These are phyloP conservation scores for Schizophyllum amplum DNA, from an alignment of 1,284 basidiomycete genomes.

Conservation along the genomic window DNA sequence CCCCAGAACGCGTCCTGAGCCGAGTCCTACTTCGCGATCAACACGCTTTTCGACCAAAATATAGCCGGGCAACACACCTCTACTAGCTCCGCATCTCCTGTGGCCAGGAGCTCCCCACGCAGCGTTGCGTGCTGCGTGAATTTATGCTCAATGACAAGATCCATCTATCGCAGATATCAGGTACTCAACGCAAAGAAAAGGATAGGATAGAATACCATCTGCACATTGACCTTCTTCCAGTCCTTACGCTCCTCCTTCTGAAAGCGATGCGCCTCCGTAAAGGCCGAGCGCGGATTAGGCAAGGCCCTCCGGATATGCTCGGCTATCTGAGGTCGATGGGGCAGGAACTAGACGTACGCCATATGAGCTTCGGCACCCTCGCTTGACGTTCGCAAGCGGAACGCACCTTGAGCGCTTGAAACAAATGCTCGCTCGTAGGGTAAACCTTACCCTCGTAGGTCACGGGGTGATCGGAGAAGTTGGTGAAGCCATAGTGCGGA, in stretches of 20 bases:
- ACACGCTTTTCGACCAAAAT: conserved; percentile 1
- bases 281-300: conserved; percentile 49
- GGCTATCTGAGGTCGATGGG: conserved; percentile 46
- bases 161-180: conserved; percentile 41
- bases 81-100: conserved; percentile 51
- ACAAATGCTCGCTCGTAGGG: conserved; percentile 62
- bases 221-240: conserved; percentile 55
- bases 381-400: background rate
- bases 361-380: conserved; percentile 1
- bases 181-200: background rate
- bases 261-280: conserved; percentile 58
- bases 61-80: conserved; percentile 35
- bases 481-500: conserved; percentile 60
- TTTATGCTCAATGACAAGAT: conserved; percentile 47
- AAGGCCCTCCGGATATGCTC: conserved; percentile 58
- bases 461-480: conserved; percentile 56
- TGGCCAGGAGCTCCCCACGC: conserved; percentile 44
- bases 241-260: conserved; percentile 49
- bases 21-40: conserved; percentile 37
- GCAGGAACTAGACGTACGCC: conserved; percentile 37
- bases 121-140: conserved; percentile 56
- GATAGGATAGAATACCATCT: conserved; percentile 32
- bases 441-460: conserved; percentile 48
- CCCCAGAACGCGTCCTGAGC: conserved; percentile 68
- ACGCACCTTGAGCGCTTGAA: conserved; percentile 57